Conservation (phyloP, 495 filamentous ascomycete genomes). For the Aspergillus campestris region DNA sequence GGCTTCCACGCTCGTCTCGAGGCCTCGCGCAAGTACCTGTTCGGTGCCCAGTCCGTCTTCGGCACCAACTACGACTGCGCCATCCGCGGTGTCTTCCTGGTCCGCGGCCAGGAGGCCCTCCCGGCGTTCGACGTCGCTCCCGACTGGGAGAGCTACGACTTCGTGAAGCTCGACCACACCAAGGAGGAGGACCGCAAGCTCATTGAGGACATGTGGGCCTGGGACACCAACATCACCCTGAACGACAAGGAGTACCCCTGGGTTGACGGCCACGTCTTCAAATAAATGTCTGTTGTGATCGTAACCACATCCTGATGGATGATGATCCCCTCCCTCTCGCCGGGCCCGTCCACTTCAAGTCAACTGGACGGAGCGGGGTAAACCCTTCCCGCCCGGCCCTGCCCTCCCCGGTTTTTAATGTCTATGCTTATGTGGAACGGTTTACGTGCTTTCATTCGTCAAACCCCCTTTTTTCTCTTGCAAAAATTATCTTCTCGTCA, state of each 20-base stretch:
- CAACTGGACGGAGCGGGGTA: too few relatives aligned
- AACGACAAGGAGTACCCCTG: conserved; percentile 70
- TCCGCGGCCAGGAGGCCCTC: conserved; percentile 79
- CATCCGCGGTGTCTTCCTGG: conserved; percentile 83
- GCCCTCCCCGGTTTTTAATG: conserved; percentile 3
- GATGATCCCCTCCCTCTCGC: neutral
- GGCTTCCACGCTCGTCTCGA: conserved; percentile 98
- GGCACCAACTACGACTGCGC: conserved; percentile 79
- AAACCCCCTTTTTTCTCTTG: neutral
- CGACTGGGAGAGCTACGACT: conserved; percentile 94
- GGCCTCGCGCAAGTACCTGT: conserved; percentile 96
- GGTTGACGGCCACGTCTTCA: conserved; percentile 97
- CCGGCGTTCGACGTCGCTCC: conserved; percentile 94
- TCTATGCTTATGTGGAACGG: conserved; percentile 8
- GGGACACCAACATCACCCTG: conserved; percentile 71
- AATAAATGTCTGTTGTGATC: conserved; percentile 51
- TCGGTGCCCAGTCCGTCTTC: conserved; percentile 85
- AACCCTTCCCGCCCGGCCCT: too few relatives aligned
- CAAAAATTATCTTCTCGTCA: conserved; percentile 5
- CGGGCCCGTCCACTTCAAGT: neutral
- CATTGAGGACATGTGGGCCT: conserved; percentile 81
- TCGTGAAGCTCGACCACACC: conserved; percentile 85
- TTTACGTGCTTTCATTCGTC: conserved; percentile 9
- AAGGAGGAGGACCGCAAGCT: conserved; percentile 75
- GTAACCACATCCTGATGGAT: conserved; percentile 9